These are phyloP conservation scores for Saccharomyces paradoxus DNA, from an alignment of 805 yeast genomes.

Conservation along the genomic window DNA sequence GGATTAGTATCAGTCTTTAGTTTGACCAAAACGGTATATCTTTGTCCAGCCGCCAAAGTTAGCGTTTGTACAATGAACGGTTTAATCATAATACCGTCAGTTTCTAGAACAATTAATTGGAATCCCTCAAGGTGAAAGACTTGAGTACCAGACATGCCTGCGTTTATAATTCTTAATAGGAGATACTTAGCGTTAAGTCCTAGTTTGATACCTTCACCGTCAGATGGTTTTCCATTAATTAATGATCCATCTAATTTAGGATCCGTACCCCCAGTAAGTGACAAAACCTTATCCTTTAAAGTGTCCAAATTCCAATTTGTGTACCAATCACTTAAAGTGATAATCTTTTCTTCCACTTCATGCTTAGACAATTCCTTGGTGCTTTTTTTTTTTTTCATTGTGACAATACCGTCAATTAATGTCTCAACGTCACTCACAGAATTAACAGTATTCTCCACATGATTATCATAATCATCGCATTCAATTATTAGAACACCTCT, in stretches of 20 bases:
- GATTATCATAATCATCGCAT: constrained; percentile 35
- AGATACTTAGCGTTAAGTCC: constrained; percentile 39
- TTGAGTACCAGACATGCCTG: constrained; percentile 53
- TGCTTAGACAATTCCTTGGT: background rate
- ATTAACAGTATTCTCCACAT: constrained; percentile 24
- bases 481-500: constrained; percentile 47
- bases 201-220: constrained; percentile 27
- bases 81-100: constrained; percentile 50
- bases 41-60: constrained; percentile 66
- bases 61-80: constrained; percentile 41
- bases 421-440: background rate
- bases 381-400: background rate
- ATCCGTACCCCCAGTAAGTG: constrained; percentile 20
- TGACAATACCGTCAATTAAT: constrained; percentile 1
- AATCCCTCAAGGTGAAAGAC: constrained; percentile 47
- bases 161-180: constrained; percentile 41
- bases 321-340: constrained; percentile 55
- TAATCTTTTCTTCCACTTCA: constrained; percentile 48
- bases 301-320: constrained; percentile 37
- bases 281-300: constrained; percentile 21
- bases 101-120: constrained; percentile 45
- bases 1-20: constrained; percentile 34
- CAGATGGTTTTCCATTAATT: constrained; percentile 17
- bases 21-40: constrained; percentile 55
- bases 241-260: constrained; percentile 22